Evolutionary conservation across 176 grass and related monocot species (phyloP).

Genomic region (Calamus simplicifolius): DNA sequence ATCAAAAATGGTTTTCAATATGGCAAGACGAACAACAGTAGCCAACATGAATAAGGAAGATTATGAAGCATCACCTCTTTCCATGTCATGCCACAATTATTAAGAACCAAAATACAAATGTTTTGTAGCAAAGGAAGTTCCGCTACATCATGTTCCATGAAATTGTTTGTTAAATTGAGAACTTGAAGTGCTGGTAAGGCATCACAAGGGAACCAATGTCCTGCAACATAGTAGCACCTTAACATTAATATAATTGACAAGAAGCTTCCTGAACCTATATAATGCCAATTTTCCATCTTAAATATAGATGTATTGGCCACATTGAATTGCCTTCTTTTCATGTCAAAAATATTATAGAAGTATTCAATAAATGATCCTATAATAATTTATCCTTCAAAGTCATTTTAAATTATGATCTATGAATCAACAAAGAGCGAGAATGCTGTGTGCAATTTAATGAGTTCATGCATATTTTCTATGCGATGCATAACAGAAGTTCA

Average conservation of each 20-base stretch:
- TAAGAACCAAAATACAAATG: conserved; percentile 72
- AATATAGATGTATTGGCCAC: no score
- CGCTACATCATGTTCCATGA: conserved; percentile 48
- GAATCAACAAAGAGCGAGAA: no score
- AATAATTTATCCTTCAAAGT: no score
- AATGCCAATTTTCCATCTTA: no score
- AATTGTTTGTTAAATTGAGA: conserved; percentile 82
- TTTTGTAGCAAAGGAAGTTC: conserved; percentile 40
- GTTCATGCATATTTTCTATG: no score
- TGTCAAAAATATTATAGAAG: no score
- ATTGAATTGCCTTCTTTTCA: no score
- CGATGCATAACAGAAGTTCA: no score
- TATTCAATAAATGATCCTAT: no score
- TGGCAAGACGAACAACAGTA: conserved; percentile 8
- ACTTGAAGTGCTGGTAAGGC: conserved; percentile 70
- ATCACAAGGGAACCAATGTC: conserved; percentile 77
- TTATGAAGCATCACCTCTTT: conserved; percentile 39
- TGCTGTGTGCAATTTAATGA: no score
- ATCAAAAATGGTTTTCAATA: conserved; percentile 13
- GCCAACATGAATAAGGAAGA: conserved; percentile 8
- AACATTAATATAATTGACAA: background rate
- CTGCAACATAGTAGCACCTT: conserved; percentile 20
- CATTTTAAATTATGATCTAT: no score
- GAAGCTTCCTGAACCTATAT: background rate
- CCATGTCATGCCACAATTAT: conserved; percentile 67